Percentiles rank a stretch among this genome's conserved stretches.
Evolutionary conservation across 768 basidiomycete genomes (phyloP).

Genomic region (Butyriboletus loyo): DNA sequence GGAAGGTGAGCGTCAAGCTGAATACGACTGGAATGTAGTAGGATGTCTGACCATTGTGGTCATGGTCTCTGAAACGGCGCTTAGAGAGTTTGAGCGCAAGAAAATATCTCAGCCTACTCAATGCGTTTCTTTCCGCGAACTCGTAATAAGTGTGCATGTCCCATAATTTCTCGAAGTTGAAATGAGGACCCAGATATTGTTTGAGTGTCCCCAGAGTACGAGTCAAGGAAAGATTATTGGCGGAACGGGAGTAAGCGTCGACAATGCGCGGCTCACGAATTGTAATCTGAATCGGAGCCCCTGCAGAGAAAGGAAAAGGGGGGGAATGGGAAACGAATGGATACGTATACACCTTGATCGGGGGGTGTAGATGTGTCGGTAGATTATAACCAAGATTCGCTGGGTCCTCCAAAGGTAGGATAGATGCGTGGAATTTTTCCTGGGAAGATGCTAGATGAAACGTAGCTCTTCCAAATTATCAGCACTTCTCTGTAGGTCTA

Average conservation of each 20-base stretch:
- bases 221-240: constrained; percentile 36
- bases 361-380: constrained; percentile 26
- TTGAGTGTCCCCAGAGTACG: constrained; percentile 37
- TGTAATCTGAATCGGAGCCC: constrained; percentile 29
- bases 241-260: constrained; percentile 36
- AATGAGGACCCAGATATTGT: constrained; percentile 40
- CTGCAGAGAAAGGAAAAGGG: constrained; percentile 36
- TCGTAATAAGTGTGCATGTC: constrained; percentile 46
- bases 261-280: constrained; percentile 19
- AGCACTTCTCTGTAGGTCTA: not conserved
- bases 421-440: constrained; percentile 32
- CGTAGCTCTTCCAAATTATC: constrained; percentile 25
- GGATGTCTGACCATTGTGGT: constrained; percentile 35
- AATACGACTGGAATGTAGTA: not conserved
- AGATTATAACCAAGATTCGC: constrained; percentile 19
- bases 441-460: constrained; percentile 38
- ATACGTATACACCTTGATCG: constrained; percentile 34
- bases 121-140: constrained; percentile 38
- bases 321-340: constrained; percentile 35
- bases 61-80: constrained; percentile 36
- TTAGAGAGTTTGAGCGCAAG: not conserved
- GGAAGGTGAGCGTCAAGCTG: not conserved
- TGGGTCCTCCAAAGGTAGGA: constrained; percentile 25
- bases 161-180: constrained; percentile 45
- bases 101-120: constrained; percentile 27